Percentiles rank a stretch among this genome's conserved stretches.
These are phyloP conservation scores for Dendrobium huoshanense DNA, from an alignment of 106 monocot genomes.

Conservation along the genomic window DNA sequence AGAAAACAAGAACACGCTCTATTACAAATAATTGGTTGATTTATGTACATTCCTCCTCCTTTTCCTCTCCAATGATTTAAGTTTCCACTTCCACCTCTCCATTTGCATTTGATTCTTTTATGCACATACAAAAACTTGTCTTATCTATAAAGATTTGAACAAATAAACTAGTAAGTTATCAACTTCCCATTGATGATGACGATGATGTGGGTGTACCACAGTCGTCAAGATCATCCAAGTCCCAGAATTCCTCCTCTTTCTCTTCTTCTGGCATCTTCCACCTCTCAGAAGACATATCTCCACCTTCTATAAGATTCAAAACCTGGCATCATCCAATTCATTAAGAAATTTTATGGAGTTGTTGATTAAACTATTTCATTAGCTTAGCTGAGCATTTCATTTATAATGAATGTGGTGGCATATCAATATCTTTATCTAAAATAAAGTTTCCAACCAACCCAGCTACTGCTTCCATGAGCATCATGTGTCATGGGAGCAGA, in stretches of 20 bases:
- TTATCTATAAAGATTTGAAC: neutral
- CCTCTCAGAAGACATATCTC: slow-evolving; percentile 11
- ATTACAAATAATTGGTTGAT: neutral
- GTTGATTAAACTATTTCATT: neutral
- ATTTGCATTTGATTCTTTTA: neutral
- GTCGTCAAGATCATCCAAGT: slow-evolving; percentile 36
- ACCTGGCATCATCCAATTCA: slow-evolving; percentile 18
- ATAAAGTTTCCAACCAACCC: neutral
- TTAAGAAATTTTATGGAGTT: neutral
- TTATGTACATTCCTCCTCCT: neutral
- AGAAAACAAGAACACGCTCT: neutral
- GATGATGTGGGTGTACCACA: slow-evolving; percentile 17
- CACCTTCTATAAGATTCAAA: slow-evolving; percentile 16
- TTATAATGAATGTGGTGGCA: neutral
- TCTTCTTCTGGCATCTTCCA: slow-evolving; percentile 27
- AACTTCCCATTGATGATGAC: slow-evolving; percentile 13
- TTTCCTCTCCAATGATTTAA: neutral
- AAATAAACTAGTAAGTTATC: neutral
- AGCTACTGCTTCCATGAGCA: slow-evolving; percentile 2
- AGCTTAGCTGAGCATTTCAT: neutral
- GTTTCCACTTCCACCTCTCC: neutral
- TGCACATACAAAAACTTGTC: slow-evolving; percentile 2
- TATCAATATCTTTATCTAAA: neutral
- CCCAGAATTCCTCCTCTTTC: slow-evolving; percentile 25
- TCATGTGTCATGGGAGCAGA: neutral